Base-by-base conservation (phyloP, 2,329 filamentous ascomycete genomes). In the Tolypocladium endophyticum region DNA sequence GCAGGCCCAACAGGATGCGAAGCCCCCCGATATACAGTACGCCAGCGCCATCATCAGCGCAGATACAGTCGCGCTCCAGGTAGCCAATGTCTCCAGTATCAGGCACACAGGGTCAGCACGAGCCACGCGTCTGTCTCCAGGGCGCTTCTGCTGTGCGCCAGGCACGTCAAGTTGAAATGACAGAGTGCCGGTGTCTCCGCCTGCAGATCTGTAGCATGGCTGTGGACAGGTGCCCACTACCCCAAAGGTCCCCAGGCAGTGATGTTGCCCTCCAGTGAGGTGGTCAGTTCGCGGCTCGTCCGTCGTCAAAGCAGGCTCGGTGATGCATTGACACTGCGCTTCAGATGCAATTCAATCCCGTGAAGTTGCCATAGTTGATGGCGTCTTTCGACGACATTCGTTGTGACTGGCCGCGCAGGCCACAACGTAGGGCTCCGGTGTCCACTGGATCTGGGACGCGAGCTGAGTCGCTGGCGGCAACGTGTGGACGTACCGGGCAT, bases 381-480 rank as follows among this genome's bases (percentile, higher is more conserved):
- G 6, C 4, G 41, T 8, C 1, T 4, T 45, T 9, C 23, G n/a
- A n/a, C n/a, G n/a, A n/a, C n/a, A n/a, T n/a, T n/a, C n/a, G n/a
- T n/a, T n/a, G n/a, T n/a, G n/a, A n/a, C n/a, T n/a, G n/a, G n/a
- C 20, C 41, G 43, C 43, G 59, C 35, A 72, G 71, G 70, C 78
- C 2, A 73, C 70, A 8, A 66, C 71, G 0, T 67, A 74, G 20
- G 74, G 79, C 0, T 72, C 75, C 0, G 71, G 76, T 0, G 79
- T 83, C 0, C 69, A 78, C 0, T 88, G 85, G 85, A 71, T 82
- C 20, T 69, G 73, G 0, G 73, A 76, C 52, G 85, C 85, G 11
- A 74, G 85, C 54, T 87, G 84, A 84, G 81, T 85, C 0, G 73
- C 72, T 0, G 82, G 86, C 67, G 83, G 80, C 2, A 83, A 86